These are phyloP conservation scores for Ensete ventricosum DNA, from an alignment of 176 grass and related monocot species.

Conservation along the genomic window DNA sequence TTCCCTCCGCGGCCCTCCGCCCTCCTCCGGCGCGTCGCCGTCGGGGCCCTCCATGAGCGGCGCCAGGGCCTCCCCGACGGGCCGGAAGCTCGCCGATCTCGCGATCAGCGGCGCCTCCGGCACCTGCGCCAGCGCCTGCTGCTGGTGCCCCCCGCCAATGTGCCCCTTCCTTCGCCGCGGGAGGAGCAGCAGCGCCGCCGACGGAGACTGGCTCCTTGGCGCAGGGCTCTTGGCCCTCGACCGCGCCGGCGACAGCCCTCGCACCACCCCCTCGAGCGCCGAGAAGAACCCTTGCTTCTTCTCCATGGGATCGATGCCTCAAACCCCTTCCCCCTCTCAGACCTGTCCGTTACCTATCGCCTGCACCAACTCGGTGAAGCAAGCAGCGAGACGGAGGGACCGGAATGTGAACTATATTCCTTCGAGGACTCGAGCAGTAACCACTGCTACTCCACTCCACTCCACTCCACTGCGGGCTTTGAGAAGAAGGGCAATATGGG, in stretches of 20 bases:
- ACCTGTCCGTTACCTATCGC: not conserved
- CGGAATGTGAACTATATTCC: not conserved
- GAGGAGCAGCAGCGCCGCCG: slow-evolving; percentile 33
- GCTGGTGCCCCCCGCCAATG: slow-evolving; percentile 8
- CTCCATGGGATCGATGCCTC: slow-evolving; percentile 26
- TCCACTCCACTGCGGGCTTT: not conserved
- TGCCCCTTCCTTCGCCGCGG: slow-evolving; percentile 40
- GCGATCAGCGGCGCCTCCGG: slow-evolving; percentile 45
- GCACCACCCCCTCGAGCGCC: slow-evolving; percentile 58
- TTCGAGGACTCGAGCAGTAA: not conserved
- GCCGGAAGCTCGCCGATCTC: slow-evolving; percentile 53
- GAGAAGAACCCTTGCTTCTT: slow-evolving; percentile 78
- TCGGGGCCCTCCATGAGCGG: slow-evolving; percentile 77
- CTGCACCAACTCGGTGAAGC: not conserved
- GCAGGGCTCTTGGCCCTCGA: slow-evolving; percentile 37
- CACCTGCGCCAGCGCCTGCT: slow-evolving; percentile 31
- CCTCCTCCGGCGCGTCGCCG: slow-evolving; percentile 29
- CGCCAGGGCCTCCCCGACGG: slow-evolving; percentile 48
- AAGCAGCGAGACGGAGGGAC: not conserved
- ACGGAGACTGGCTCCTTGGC: slow-evolving; percentile 35
- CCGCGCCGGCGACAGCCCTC: slow-evolving; percentile 55
- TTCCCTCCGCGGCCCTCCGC: slow-evolving; percentile 33
- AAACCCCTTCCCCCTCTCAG: not conserved
- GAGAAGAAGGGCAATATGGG: not conserved
- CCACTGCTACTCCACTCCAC: not conserved